These are phyloP conservation scores for Acrocalymma vagum DNA, from an alignment of 2,329 filamentous ascomycete species.

Conservation along the genomic window DNA sequence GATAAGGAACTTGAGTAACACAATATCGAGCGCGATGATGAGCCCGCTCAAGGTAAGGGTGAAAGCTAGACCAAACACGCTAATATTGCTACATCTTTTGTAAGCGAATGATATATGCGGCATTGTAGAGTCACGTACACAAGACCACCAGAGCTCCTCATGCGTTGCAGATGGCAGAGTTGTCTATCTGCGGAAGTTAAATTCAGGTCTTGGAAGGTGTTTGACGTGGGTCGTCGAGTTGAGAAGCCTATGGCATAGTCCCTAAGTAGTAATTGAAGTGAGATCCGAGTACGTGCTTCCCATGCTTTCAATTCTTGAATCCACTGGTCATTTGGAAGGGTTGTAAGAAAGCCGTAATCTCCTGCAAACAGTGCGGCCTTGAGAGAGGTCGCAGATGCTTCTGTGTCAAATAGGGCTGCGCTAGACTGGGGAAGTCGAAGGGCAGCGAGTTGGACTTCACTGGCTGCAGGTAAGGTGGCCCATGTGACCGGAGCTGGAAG, in stretches of 20 bases:
- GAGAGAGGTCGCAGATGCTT: constrained; percentile 3
- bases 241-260: constrained; percentile 20
- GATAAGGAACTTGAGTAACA: constrained; percentile 25
- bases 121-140: constrained; percentile 16
- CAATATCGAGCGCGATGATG: constrained; percentile 21
- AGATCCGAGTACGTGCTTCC: constrained; percentile 22
- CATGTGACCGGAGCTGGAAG: constrained; percentile 11
- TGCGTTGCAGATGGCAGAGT: constrained; percentile 21
- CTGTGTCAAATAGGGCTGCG: no score
- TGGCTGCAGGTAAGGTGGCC: constrained; percentile 18
- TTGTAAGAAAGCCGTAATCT: constrained; percentile 6
- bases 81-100: constrained; percentile 23
- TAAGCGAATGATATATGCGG: not conserved
- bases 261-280: constrained; percentile 16
- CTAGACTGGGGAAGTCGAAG: constrained; percentile 7
- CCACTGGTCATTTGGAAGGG: constrained; percentile 27
- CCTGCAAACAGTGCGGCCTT: constrained; percentile 6
- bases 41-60: constrained; percentile 18
- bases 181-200: constrained; percentile 16
- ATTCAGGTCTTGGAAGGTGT: not conserved
- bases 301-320: constrained; percentile 24
- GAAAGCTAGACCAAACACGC: constrained; percentile 30
- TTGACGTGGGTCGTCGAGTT: constrained; percentile 4
- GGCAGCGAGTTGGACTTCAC: constrained; percentile 16
- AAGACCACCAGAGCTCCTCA: constrained; percentile 27